Conservation (phyloP, 2,329 filamentous ascomycete species). For the Capronia epimyces region DNA sequence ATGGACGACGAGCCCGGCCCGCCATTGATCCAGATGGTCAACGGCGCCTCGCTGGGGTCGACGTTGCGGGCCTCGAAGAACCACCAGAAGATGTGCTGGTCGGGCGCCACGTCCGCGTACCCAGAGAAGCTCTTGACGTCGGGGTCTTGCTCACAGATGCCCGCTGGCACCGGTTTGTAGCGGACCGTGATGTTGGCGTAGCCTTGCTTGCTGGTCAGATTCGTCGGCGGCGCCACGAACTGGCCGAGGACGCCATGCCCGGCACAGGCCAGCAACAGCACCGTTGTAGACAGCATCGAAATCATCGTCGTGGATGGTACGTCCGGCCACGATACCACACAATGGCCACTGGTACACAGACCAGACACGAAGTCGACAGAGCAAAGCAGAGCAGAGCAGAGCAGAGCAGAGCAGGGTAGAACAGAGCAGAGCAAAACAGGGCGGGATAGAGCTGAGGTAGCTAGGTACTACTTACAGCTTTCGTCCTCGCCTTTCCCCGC, state of each 20-base stretch:
- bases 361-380: neutral
- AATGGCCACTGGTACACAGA: too few relatives aligned
- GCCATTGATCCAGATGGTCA: constrained; percentile 41
- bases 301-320: constrained; percentile 8
- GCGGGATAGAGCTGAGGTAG: neutral
- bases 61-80: constrained; percentile 40
- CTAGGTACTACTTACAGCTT: too few relatives aligned
- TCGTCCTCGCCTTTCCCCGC: too few relatives aligned
- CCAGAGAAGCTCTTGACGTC: constrained; percentile 55
- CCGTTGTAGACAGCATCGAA: constrained; percentile 8
- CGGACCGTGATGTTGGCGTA: constrained; percentile 41
- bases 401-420: neutral
- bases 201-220: constrained; percentile 36
- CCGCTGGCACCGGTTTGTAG: constrained; percentile 46
- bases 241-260: constrained; percentile 28
- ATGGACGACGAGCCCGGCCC: constrained; percentile 33
- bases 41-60: constrained; percentile 31
- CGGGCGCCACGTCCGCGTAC: constrained; percentile 53
- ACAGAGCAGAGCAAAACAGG: neutral
- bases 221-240: constrained; percentile 37
- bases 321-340: too few relatives aligned
- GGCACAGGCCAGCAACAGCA: constrained; percentile 17
- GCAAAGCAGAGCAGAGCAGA: neutral
- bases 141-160: constrained; percentile 45
- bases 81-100: constrained; percentile 45